Base-by-base conservation (phyloP, 768 basidiomycete species). In the Serendipita vermifera region DNA sequence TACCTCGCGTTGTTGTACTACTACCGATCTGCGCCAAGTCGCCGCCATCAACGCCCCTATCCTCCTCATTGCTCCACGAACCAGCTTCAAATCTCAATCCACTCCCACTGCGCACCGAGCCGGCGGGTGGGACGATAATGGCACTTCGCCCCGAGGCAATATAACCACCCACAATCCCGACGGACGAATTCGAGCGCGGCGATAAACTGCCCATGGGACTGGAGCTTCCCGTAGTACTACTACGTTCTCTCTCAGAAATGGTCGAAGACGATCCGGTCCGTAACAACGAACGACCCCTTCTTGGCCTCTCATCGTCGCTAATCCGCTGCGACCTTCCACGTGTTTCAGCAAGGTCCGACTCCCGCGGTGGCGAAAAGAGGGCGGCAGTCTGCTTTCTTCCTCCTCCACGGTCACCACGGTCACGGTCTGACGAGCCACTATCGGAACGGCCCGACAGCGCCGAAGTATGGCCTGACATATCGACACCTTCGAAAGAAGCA, bases 261-360 rank as follows among this genome's bases (percentile, higher is more conserved):
- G 46, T 51, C 9, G 46, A 51, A 15, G 46, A 51, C 7, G 46
- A 51, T 22, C 27, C 27, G 5, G 46, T 51, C 22, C 46, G 46
- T 31, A 51, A 51, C 27, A 51, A 31, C 27, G 46, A 51, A n/a
- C 46, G 46, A 26, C 46, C 46, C 7, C 46, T n/a, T 31, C 46
- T 51, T n/a, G 46, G 46, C n/a, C 46, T 5, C 24, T 51, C 46
- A 20, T 51, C 46, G n/a, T 51, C 46, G 17, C n/a, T 51, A 31
- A 51, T 27, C 24, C 46, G 46, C 22, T 20, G 9, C 22, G 46
- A 51, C 27, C 46, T 22, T 31, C 46, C 46, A 2, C 46, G 17
- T 22, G n/a, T 11, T n/a, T 20, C 9, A 9, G 27, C 9, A 9
- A 51, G 7, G 29, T 15, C 7, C 9, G 17, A n/a, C 11, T 51